Evolutionary conservation across 169 alveolate genomes (phyloP), one percentile per base, ranked within the genome.

Genomic region (Plasmodium sp.): DNA sequence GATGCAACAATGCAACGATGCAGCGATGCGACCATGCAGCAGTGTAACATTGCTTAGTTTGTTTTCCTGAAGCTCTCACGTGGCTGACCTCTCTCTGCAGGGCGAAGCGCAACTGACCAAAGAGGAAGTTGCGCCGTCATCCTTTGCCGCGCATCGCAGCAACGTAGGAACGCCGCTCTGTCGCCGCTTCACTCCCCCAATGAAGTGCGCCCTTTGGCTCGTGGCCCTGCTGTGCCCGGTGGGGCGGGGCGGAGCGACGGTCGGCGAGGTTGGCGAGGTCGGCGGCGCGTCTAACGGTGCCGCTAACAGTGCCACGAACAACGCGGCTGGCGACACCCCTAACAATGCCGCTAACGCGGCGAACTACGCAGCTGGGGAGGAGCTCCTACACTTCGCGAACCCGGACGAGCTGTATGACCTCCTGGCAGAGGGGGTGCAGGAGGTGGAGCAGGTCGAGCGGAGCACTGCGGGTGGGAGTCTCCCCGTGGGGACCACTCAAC

Each of bases 371-470:
- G 27, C 27, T 22, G 27, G 27, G 4, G 90, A 80, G n/a, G 73
- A 1, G 33, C 81, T 81, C 31, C 51, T 45, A 31, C 3, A 79
- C 7, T 88, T 88, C 6, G 90, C 94, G 33, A 48, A 88, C 14
- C 90, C 94, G 5, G 45, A 79, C n/a, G 94, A 88, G 18, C 54
- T 88, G 18, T 88, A 88, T 54, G 34, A 58, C 3, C 81, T 79
- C 80, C 41, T 88, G 51, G 48, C 34, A 58, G 36, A 36, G 2
- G 88, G 79, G n/a, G 31, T 0, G 34, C 10, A 79, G 3, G 88
- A 88, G n/a, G 31, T 0, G 34, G 18, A 79, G 3, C 7, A 22
- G 43, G 14, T 43, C 1, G 79, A 81, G 18, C 10, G 22, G 56
- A 3, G 39, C 27, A 22, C 27, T 22, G 27, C 27, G 0, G 27